These are phyloP conservation scores for Trichoderma aggressivum DNA, from an alignment of 2,329 filamentous ascomycete genomes.

Conservation along the genomic window DNA sequence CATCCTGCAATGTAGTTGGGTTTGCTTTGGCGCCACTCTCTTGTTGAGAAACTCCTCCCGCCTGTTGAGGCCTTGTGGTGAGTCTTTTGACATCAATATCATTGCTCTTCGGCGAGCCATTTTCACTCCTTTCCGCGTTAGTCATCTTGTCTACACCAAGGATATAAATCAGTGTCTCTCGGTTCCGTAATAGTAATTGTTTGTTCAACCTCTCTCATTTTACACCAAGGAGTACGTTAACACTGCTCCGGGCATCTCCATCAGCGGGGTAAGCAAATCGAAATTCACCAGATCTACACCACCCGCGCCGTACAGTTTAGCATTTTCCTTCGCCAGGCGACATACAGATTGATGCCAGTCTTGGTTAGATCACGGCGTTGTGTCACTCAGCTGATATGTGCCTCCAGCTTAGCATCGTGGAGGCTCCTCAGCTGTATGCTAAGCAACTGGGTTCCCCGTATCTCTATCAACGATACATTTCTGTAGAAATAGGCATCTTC, in stretches of 20 bases:
- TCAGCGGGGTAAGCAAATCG: background rate
- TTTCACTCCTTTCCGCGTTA: background rate
- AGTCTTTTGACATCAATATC: background rate
- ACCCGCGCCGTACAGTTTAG: background rate
- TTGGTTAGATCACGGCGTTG: background rate
- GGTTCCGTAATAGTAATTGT: background rate
- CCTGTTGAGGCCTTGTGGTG: background rate
- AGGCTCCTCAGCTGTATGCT: background rate
- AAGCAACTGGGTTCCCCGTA: background rate
- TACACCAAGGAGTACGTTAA: background rate
- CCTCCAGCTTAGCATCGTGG: background rate
- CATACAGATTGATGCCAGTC: background rate
- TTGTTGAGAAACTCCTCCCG: background rate
- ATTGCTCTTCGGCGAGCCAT: background rate
- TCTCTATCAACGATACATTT: background rate
- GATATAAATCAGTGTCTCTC: background rate
- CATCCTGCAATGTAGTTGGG: background rate
- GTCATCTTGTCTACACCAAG: background rate
- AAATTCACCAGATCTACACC: background rate
- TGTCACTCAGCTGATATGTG: background rate
- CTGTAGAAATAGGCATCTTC: background rate
- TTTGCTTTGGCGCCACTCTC: background rate
- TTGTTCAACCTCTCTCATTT: background rate
- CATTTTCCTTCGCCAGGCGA: background rate
- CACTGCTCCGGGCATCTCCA: background rate